Conservation (phyloP, 768 basidiomycete species). For the Plicaturopsis crispa region DNA sequence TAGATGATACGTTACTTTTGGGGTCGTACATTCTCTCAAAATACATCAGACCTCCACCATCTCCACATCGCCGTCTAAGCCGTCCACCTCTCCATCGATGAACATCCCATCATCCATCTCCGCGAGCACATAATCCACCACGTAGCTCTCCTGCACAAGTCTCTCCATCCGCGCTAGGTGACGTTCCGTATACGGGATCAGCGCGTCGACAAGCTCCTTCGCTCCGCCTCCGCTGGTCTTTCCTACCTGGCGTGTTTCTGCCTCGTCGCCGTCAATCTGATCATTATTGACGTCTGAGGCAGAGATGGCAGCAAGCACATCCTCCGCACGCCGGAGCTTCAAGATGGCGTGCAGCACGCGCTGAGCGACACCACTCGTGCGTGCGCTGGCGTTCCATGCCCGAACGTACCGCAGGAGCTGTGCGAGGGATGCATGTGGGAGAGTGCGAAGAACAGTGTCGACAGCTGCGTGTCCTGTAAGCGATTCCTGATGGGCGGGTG, state of each 20-base stretch:
- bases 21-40: conserved; percentile 16
- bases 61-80: too few species aligned
- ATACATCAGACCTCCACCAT: conserved; percentile 37
- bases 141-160: conserved; percentile 90
- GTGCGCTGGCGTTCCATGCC: conserved; percentile 95
- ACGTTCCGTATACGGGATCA: conserved; percentile 92
- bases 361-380: conserved; percentile 82
- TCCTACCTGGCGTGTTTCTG: conserved; percentile 11
- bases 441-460: conserved; percentile 73
- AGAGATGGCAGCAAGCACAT: conserved; percentile 68
- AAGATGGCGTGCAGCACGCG: conserved; percentile 73
- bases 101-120: conserved; percentile 86
- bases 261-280: conserved; percentile 22
- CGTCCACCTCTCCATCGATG: conserved; percentile 32
- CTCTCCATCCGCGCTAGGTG: conserved; percentile 82
- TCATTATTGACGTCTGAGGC: conserved; percentile 9
- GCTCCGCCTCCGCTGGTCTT: conserved; percentile 18
- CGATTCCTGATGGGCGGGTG: conserved; percentile 20
- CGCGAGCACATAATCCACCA: conserved; percentile 81
- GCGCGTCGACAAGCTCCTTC: conserved; percentile 73
- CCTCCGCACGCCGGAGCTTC: conserved; percentile 67
- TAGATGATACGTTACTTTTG: background rate
- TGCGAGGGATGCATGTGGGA: conserved; percentile 68
- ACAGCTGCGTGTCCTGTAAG: conserved; percentile 68
- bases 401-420: conserved; percentile 76